Percentiles rank a stretch among this genome's conserved stretches.
These are phyloP conservation scores for Panicum miliaceum DNA, from an alignment of 176 grass and related monocot genomes.

Conservation along the genomic window DNA sequence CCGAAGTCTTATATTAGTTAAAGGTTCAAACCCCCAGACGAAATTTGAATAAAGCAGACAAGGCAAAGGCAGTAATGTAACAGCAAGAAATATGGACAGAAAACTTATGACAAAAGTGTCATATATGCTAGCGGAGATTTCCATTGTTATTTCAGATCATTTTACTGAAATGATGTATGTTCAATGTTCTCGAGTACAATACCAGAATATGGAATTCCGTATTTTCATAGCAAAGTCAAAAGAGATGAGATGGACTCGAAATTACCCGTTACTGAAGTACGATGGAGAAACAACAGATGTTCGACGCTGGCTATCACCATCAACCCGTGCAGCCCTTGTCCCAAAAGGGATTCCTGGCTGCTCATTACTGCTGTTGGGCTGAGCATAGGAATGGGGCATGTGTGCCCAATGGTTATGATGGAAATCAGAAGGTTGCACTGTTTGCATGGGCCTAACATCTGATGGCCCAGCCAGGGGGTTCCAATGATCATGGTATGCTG, in stretches of 20 bases:
- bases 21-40: background rate
- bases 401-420: conserved; percentile 71
- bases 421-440: conserved; percentile 59
- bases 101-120: background rate
- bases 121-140: background rate
- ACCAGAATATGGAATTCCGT: background rate
- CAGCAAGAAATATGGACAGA: conserved; percentile 1
- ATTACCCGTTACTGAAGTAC: conserved; percentile 67
- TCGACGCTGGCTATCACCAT: conserved; percentile 55
- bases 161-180: background rate
- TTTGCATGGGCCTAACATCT: conserved; percentile 52
- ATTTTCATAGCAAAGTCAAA: background rate
- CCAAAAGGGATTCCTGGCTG: conserved; percentile 62
- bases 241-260: conserved; percentile 10
- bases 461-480: conserved; percentile 57
- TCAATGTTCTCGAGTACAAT: conserved; percentile 12
- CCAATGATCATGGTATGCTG: conserved; percentile 67
- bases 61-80: conserved; percentile 4
- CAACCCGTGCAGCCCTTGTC: conserved; percentile 61
- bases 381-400: conserved; percentile 63
- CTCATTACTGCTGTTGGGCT: conserved; percentile 51
- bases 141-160: conserved; percentile 21
- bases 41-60: background rate
- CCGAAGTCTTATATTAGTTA: background rate
- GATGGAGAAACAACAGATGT: conserved; percentile 55